Evolutionary conservation across 2,329 filamentous ascomycete genomes (phyloP), one percentile per base, ranked within the genome.

Genomic region (Colletotrichum liaoningense): DNA sequence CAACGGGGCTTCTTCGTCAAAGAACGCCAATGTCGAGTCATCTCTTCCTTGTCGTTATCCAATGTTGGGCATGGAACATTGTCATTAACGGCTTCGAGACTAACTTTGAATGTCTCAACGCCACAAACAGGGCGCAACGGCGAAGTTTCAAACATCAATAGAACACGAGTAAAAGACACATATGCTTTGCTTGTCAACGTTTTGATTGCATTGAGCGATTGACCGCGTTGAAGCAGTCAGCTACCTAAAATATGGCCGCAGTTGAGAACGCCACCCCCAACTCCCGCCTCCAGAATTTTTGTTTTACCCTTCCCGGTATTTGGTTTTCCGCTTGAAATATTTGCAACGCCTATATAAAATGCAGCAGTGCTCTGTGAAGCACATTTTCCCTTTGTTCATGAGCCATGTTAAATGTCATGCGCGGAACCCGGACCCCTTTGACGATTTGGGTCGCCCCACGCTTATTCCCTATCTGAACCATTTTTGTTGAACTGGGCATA

Each of bases 341-440:
- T 80, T 80, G 79, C 79, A 81, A 81, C 80, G 80, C 80, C 80
- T 79, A 77, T 78, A 79, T 76, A 79, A 64, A 79, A 82, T 81
- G 80, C 79, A 77, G 79, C 77, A 76, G 60, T 62, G 74, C 62
- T 72, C 76, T 75, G 77, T 75, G 73, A 46, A 49, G 65, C n/a
- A 54, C 63, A 71, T 63, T 62, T 75, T 75, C 69, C 74, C 74
- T 77, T 56, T 56, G 24, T 46, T 74, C 74, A 76, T 75, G 72
- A 72, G 26, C 71, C 72, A 74, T 74, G 72, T 74, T 74, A 74
- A 74, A 74, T 74, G 72, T 72, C 71, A 73, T 73, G 67, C 67
- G 59, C 63, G 67, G 52, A 49, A 49, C 42, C 42, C 63, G 42
- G 26, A 42, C 38, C 58, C 65, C 56, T 28, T 30, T 24, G 52